Base-by-base conservation (phyloP, 805 yeast genomes). In the Yarrowia yakushimensis region DNA sequence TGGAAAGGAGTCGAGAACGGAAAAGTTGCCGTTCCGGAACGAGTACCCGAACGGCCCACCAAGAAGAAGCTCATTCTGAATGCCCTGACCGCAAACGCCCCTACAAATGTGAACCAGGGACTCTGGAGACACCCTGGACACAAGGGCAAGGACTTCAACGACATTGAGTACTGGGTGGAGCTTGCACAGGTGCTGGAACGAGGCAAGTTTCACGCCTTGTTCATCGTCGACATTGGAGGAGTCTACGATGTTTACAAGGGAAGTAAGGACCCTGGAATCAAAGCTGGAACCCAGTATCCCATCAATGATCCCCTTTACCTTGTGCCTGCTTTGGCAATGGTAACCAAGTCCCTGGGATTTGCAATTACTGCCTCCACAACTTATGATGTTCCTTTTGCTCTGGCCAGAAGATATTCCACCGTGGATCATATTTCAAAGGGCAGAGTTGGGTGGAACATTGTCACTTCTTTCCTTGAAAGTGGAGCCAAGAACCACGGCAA, bases 401-500 rank as follows among this genome's bases (percentile, higher is more conserved):
- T 78, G 63, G 77, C 79, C 6, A 70, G 81, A 67, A 69, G 81
- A 61, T 66, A 78, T 63, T 79, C 81, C 13, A 78, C 82, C 1
- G 68, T 79, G 50, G 82, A 79, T 63, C 79, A 77, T 63, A 70
- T 78, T 37, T 74, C 79, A 11, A 70, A 70, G 13, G 82, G 81
- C 2, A 69, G 82, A 65, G 69, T 79, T 52, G 82, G 81, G 11
- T 79, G 81, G 82, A 79, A 79, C 66, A 74, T 79, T 20, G 81
- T 79, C 27, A 74, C 80, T 11, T 75, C 79, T 0, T 78, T 77
- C 63, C 70, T 77, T 55, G 79, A 78, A 46, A 73, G 78, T 67
- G 81, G 78, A 3, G 77, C 81, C 2, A 69, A 76, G 63, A 77
- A 78, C 61, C 66, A 77, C 30, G 77, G 78, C 65, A 75, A 75